Base-by-base conservation (phyloP, 2,329 filamentous ascomycete genomes). In the Aspergillus sp. region DNA sequence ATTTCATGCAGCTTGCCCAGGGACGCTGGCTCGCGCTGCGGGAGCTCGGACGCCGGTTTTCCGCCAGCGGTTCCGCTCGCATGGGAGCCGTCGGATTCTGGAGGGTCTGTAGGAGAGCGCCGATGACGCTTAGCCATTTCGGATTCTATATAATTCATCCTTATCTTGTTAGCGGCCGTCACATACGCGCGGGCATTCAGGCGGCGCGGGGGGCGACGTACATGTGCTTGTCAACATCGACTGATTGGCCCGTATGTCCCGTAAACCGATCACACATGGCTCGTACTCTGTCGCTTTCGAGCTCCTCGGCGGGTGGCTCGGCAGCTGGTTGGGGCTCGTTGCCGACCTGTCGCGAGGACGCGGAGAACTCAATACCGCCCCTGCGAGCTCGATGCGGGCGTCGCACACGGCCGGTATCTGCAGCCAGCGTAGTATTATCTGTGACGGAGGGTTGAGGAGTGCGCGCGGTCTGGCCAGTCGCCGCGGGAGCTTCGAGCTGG, bases 91-190 rank as follows among this genome's bases (percentile, higher is more conserved):
- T 43, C 37, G 5, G 31, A 20, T 25, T 32, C 34, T 15, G 34
- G 5, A 8, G 30, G 31, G 20, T 56, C 45, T 28, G 35, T 29
- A 3, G 40, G 34, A 17, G 44, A 34, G 28, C 42, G 49, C 20
- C 51, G 48, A 32, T 57, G 55, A 49, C 65, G 61, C 59, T 72
- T 74, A 67, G 74, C 74, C 63, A 79, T 60, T 55, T 77, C 74
- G 40, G 72, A 69, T 54, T 79, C 75, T 80, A 80, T 71, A 63
- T 73, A 80, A 46, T 68, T 69, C 65, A 72, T 72, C 74, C 75
- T 80, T 71, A 69, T 65, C 63, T 61, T 60, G 72, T 80, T 71
- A 80, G 72, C 61, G 49, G 40, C 43, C 46, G 48, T 53, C 46
- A 16, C 12, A 16, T 11, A 26, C 34, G 34, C 22, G 4, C 5